Base-by-base conservation (phyloP, 2,329 filamentous ascomycete species). In the Aspergillus latus region DNA sequence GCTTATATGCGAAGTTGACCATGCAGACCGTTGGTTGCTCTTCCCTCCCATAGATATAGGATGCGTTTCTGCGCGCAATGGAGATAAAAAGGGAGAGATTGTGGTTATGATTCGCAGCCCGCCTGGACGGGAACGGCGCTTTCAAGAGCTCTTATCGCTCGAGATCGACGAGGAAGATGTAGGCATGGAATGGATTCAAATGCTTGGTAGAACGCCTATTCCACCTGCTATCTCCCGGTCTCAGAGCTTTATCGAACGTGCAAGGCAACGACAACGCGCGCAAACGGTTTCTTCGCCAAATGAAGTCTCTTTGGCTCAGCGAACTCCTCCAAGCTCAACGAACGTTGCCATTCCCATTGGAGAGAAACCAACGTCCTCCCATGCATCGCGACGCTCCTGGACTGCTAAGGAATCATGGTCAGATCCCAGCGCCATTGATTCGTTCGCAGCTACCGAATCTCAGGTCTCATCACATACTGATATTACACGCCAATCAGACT, bases 1-100 rank as follows among this genome's bases (percentile, higher is more conserved):
- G n/a, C 82, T 99, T 21, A 88, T 99, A 55, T 92, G 93, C 63
- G 92, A 97, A 72, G 85, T 92, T n/a, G 91, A 92, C 44, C 83
- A 84, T 51, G 82, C 83, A 5, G 86, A 88, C 11, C 84, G 86
- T 52, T 97, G 91, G 86, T 82, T 99, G 4, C 81, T 99, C 0
- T 96, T 99, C 67, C 89, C 92, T n/a, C 93, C 94, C 1, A 81
- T 97, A n/a, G 81, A 87, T 15, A 81, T 85, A 61, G 80, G 82
- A 36, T 82, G 84, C 58, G 82, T 96, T 16, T 97, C 94, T 10
- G 90, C 92, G 49, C 86, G 93, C 39, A 85, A 82, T 58, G 92
- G 92, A 10, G 87, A 92, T 37, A 72, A 76, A n/a, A 80, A 83
- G 51, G 83, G 85, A 29, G 87, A 95, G 62, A 82, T 97, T 59